Base-by-base conservation (phyloP, 169 alveolate genomes). In the Plasmodium vivax region DNA sequence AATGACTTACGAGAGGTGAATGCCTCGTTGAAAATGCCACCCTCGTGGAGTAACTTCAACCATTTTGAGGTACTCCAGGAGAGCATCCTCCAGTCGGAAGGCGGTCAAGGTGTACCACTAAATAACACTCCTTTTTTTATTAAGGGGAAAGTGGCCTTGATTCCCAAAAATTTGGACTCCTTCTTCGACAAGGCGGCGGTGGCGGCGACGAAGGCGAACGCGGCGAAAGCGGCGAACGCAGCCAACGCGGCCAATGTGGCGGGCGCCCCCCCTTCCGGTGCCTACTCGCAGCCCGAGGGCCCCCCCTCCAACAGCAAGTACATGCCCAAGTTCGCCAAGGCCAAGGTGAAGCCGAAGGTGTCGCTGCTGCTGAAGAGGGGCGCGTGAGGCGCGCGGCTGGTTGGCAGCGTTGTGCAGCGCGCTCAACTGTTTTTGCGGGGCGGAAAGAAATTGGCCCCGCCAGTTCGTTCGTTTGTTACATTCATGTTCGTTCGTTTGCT, bases 1-100 rank as follows among this genome's bases (percentile, higher is more conserved):
- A 97, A 97, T 84, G 98, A 97, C 43, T 84, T 97, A 51, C 32
- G 92, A 5, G 97, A 97, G 84, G 98, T 98, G 7, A 88, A 96
- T 9, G 97, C 93, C 36, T 45, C 96, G 54, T n/a, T 97, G 82
- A 95, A 92, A 58, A 74, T 96, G 41, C 98, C 98, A 3, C 95
- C 96, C 62, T 92, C 85, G n/a, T 92, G 96, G 93, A 93, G 90
- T 27, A 93, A 91, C 38, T 45, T 96, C 2, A 62, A 84, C n/a
- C 38, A 85, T 1, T 73, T 88, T 68, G 90, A 85, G 79, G 47
- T 85, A 30, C 62, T 85, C 9, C 93, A 85, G 54, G 93, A 85
- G 27, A 41, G 62, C 43, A 85, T 85, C 8, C 56, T 85, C 43
- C 74, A 85, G 47, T 51, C 30, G 38, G 85, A 85, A 9, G 34